Percentiles rank a stretch among this genome's conserved stretches.
Evolutionary conservation across 2,329 filamentous ascomycete genomes (phyloP).

Genomic region (Parastagonospora nodorum): DNA sequence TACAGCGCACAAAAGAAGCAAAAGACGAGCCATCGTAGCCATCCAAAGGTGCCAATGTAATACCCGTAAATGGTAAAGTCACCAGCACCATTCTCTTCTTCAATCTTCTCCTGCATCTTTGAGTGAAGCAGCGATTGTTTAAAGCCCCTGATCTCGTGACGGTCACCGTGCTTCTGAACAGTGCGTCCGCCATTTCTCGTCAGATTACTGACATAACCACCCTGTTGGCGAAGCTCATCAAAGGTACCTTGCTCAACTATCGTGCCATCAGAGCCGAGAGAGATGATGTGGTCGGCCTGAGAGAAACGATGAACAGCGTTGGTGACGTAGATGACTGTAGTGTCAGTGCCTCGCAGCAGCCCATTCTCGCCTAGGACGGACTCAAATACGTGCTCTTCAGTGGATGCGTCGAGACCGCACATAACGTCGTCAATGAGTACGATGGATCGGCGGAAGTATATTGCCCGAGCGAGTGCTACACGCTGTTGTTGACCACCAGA

Average conservation of each 20-base stretch:
- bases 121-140: constrained; percentile 2
- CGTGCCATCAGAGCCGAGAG: constrained; percentile 37
- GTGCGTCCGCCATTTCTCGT: background rate
- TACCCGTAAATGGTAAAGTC: constrained; percentile 25
- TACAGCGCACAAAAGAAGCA: constrained; percentile 21
- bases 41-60: constrained; percentile 24
- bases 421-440: constrained; percentile 56
- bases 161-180: constrained; percentile 3
- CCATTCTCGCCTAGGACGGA: constrained; percentile 49
- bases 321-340: constrained; percentile 19
- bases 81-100: constrained; percentile 8
- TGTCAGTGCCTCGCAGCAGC: constrained; percentile 42
- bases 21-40: constrained; percentile 12
- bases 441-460: constrained; percentile 51
- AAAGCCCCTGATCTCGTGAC: constrained; percentile 6
- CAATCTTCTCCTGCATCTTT: constrained; percentile 6
- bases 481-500: constrained; percentile 57
- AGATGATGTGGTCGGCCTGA: constrained; percentile 49
- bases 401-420: constrained; percentile 53
- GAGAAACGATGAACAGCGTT: constrained; percentile 26
- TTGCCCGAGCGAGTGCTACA: constrained; percentile 54
- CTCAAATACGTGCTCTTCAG: constrained; percentile 52
- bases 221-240: constrained; percentile 32
- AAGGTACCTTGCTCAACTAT: constrained; percentile 47
- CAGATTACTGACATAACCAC: constrained; percentile 31